Evolutionary conservation across 768 basidiomycete genomes (phyloP), one percentile per base, ranked within the genome.

Genomic region (Sarcomyxa edulis): DNA sequence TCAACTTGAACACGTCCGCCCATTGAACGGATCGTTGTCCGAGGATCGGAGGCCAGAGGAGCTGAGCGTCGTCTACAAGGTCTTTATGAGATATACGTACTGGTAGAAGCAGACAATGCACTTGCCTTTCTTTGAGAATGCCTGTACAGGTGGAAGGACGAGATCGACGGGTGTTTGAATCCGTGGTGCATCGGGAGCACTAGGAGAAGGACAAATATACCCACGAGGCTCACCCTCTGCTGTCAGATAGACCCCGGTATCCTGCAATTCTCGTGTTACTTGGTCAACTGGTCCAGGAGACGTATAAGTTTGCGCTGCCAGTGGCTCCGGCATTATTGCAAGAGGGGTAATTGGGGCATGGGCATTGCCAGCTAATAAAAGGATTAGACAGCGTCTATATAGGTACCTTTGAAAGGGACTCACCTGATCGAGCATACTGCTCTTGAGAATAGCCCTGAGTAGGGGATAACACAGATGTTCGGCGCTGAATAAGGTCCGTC

Each of bases 41-140:
- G 20, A 60, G 45, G 8, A 52, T 25, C 1, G 56, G 53, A 7
- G 44, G 51, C 35, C 38, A 48, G 11, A 51, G 22, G 7, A 47
- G 42, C 1, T 33, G 38, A 1, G 42, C 32, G 1, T 42, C 40
- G 10, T 26, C 49, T 50, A 30, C 25, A 32, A 34, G 31, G 10
- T n/a, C n/a, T n/a, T n/a, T n/a, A n/a, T n/a, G n/a, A n/a, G n/a
- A n/a, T n/a, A n/a, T n/a, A n/a, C n/a, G n/a, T n/a, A n/a, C n/a
- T n/a, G n/a, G n/a, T n/a, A n/a, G n/a, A n/a, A n/a, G n/a, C n/a
- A n/a, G n/a, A n/a, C n/a, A n/a, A n/a, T n/a, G n/a, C n/a, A n/a
- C n/a, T n/a, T 48, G 50, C 56, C 49, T 32, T 42, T 41, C 9
- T 32, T 32, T 9, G 37, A 39, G 30, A 57, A 57, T 7, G 55